phyloP scores from a whole-genome alignment of 129 eudicot species.

The Flaveria linearis region DNA sequence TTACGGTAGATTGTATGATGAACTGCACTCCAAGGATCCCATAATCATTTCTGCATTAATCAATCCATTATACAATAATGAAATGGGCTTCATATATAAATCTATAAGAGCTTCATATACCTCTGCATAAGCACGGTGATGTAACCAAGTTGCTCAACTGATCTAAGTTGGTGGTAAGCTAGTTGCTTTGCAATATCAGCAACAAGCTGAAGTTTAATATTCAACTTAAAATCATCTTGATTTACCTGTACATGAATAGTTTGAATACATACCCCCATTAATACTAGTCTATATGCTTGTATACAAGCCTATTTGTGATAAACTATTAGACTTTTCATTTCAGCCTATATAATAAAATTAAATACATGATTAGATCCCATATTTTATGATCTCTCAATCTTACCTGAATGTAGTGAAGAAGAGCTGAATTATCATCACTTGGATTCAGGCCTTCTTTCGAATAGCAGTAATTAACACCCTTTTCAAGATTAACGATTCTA shows the following conservation, averaged over 20 bases:
- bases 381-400: background rate
- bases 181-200: slow-evolving; percentile 93
- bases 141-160: slow-evolving; percentile 99
- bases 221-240: slow-evolving; percentile 76
- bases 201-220: slow-evolving; percentile 83
- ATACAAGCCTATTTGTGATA: background rate
- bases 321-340: background rate
- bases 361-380: background rate
- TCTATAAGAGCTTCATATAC: slow-evolving; percentile 30
- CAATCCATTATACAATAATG: background rate
- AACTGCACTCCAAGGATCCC: slow-evolving; percentile 93
- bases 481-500: slow-evolving; percentile 77
- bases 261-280: background rate
- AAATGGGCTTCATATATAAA: background rate
- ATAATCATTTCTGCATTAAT: slow-evolving; percentile 60
- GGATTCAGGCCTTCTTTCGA: slow-evolving; percentile 82
- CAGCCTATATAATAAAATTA: background rate
- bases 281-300: background rate
- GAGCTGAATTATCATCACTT: slow-evolving; percentile 94
- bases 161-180: slow-evolving; percentile 96
- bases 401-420: slow-evolving; percentile 96
- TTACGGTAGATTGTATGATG: slow-evolving; percentile 77
- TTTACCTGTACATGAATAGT: slow-evolving; percentile 84
- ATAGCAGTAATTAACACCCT: slow-evolving; percentile 58
- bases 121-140: slow-evolving; percentile 80